Base-by-base conservation (phyloP, 768 basidiomycete genomes). In the Holtermanniella nyarrowii region DNA sequence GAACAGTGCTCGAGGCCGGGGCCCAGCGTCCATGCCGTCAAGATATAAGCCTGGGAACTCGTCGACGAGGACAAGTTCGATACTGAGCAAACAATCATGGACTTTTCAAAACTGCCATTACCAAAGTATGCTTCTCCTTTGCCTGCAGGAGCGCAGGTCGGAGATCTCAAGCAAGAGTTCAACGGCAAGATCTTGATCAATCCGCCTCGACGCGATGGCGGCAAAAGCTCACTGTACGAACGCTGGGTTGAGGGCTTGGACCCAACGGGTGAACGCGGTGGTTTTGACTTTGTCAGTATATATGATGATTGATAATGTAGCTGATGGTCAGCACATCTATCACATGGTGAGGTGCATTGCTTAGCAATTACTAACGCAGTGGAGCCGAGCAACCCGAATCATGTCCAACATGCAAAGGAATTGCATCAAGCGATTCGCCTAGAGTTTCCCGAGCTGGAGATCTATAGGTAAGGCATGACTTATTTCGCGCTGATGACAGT, bases 241-340 rank as follows among this genome's bases (percentile, higher is more conserved):
- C n/a, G 37, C 10, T n/a, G 26, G 10, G 26, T 25, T 23, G 46
- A 26, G 5, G 46, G 46, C 5, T 18, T 27, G 3, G 13, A 13
- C 14, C 26, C 16, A 26, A n/a, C 16, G 14, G 26, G 46, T 10
- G 27, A 31, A 24, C 16, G 22, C 18, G 37, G 46, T 37, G 26
- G 46, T 23, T 48, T 25, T 25, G 46, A 48, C 37, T 48, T 48
- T 20, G 46, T 48, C 4, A 46, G 45, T 18, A 21, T 44, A n/a
- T 11, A 18, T 44, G 42, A 44, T 20, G 5, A 18, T 44, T 44
- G 42, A 44, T 16, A 20, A 7, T 44, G n/a, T 16, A 44, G 42
- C 42, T 46, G 23, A 14, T 46, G 44, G 24, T 20, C 10, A 48
- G 46, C 46, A 48, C 37, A 31, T 48, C 12, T 48, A 48, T 20